phyloP scores from a whole-genome alignment of 192 early-diverging fungal genomes.

The Lobosporangium transversale region DNA sequence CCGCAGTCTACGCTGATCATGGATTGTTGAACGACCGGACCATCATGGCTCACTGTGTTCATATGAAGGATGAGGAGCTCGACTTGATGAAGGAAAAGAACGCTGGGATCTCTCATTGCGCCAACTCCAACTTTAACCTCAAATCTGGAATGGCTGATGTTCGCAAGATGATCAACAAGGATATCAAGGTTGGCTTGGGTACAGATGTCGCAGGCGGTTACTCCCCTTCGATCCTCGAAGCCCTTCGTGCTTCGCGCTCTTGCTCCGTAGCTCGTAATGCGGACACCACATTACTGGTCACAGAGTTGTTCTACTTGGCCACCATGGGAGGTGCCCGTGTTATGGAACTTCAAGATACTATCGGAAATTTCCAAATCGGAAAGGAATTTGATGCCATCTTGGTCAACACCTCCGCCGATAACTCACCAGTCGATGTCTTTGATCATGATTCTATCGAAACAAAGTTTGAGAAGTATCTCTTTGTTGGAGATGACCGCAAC shows the following conservation, averaged over 20 bases:
- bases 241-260: slow-evolving; percentile 83
- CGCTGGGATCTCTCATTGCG: slow-evolving; percentile 90
- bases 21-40: slow-evolving; percentile 77
- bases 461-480: slow-evolving; percentile 90
- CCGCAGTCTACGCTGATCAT: slow-evolving; percentile 78
- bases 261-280: slow-evolving; percentile 75
- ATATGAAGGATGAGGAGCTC: slow-evolving; percentile 81
- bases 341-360: slow-evolving; percentile 71
- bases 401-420: slow-evolving; percentile 58
- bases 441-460: slow-evolving; percentile 63
- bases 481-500: slow-evolving; percentile 90
- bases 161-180: slow-evolving; percentile 72
- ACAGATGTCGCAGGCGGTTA: slow-evolving; percentile 95
- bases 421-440: slow-evolving; percentile 71
- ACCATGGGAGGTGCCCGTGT: slow-evolving; percentile 91
- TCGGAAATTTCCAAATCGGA: slow-evolving; percentile 87
- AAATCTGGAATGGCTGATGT: slow-evolving; percentile 85
- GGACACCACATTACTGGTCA: slow-evolving; percentile 65
- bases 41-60: slow-evolving; percentile 95
- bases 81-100: slow-evolving; percentile 68
- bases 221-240: slow-evolving; percentile 85
- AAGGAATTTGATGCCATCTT: slow-evolving; percentile 96
- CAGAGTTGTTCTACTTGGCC: slow-evolving; percentile 86
- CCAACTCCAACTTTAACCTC: slow-evolving; percentile 90
- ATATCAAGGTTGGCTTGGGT: slow-evolving; percentile 90